phyloP scores from a whole-genome alignment of 805 yeast species.

The Wickerhamomyces bisporus region DNA sequence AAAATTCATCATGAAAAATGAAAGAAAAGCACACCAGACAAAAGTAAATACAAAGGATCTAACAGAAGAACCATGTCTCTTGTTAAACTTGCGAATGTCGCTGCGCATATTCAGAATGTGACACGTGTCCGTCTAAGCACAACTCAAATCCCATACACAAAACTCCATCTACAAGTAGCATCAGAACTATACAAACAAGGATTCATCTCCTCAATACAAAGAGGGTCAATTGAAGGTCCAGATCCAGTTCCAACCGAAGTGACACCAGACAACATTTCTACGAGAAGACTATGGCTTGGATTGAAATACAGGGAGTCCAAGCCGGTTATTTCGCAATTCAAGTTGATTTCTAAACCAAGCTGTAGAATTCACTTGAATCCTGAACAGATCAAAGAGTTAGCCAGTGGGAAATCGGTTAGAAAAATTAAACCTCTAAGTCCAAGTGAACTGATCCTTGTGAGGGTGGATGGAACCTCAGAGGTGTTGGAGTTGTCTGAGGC shows the following conservation, averaged over 20 bases:
- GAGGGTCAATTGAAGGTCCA: constrained; percentile 83
- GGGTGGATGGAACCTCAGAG: constrained; percentile 35
- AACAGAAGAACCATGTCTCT: constrained; percentile 69
- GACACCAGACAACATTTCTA: constrained; percentile 80
- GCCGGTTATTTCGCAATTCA: constrained; percentile 69
- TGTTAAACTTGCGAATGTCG: constrained; percentile 75
- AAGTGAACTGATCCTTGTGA: constrained; percentile 80
- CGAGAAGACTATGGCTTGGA: constrained; percentile 88
- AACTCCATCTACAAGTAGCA: constrained; percentile 77
- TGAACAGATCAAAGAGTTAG: constrained; percentile 64
- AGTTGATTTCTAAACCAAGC: constrained; percentile 80
- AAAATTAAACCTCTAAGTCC: constrained; percentile 78
- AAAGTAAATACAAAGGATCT: too few species aligned
- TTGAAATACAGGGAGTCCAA: constrained; percentile 78
- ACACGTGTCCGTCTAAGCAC: constrained; percentile 65
- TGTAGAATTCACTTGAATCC: constrained; percentile 60
- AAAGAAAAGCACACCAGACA: too few species aligned
- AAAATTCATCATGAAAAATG: too few species aligned
- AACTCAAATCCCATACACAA: constrained; percentile 79
- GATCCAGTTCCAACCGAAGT: constrained; percentile 69
- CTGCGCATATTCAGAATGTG: constrained; percentile 88
- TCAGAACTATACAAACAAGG: constrained; percentile 88
- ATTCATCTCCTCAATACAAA: constrained; percentile 73
- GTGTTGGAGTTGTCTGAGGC: constrained; percentile 85
- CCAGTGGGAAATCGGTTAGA: constrained; percentile 72